phyloP scores from a whole-genome alignment of 2,329 filamentous ascomycete genomes.

The Pestalotiopsis sp. region DNA sequence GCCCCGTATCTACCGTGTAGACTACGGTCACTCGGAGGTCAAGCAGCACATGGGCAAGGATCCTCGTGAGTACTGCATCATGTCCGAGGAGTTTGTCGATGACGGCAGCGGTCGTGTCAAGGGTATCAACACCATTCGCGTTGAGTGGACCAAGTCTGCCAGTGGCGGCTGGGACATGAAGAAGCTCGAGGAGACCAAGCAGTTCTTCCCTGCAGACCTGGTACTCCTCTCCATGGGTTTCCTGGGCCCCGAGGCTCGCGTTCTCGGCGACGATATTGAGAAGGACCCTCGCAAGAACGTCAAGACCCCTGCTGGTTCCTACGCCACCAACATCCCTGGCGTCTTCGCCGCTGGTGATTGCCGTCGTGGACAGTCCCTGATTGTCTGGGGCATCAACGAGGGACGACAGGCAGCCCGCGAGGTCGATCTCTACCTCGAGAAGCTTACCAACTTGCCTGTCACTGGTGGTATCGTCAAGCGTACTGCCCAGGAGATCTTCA shows the following conservation, averaged over 20 bases:
- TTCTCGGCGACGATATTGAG: slow-evolving; percentile 86
- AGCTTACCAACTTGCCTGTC: slow-evolving; percentile 78
- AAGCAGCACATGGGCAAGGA: slow-evolving; percentile 96
- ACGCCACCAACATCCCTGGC: slow-evolving; percentile 84
- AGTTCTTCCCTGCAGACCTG: slow-evolving; percentile 95
- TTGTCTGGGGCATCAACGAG: slow-evolving; percentile 99
- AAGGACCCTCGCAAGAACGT: slow-evolving; percentile 93
- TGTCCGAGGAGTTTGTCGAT: slow-evolving; percentile 95
- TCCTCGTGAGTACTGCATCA: slow-evolving; percentile 95
- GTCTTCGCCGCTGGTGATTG: slow-evolving; percentile 96
- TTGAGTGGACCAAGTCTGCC: slow-evolving; percentile 92
- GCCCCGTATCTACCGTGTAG: slow-evolving; percentile 97
- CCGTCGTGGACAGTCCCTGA: slow-evolving; percentile 89
- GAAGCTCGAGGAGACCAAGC: slow-evolving; percentile 88
- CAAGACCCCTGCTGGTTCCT: slow-evolving; percentile 88
- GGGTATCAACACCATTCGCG: slow-evolving; percentile 93
- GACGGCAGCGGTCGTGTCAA: slow-evolving; percentile 86
- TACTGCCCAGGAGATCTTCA: slow-evolving; percentile 71
- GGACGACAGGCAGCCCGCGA: slow-evolving; percentile 91
- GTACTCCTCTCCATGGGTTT: slow-evolving; percentile 97
- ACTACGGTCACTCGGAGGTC: slow-evolving; percentile 95
- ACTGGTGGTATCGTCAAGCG: slow-evolving; percentile 92
- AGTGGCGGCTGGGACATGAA: slow-evolving; percentile 98
- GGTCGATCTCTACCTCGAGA: slow-evolving; percentile 84
- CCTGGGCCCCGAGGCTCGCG: slow-evolving; percentile 87